Evolutionary conservation across 805 yeast species (phyloP).

Genomic region (Candida ovalis): DNA sequence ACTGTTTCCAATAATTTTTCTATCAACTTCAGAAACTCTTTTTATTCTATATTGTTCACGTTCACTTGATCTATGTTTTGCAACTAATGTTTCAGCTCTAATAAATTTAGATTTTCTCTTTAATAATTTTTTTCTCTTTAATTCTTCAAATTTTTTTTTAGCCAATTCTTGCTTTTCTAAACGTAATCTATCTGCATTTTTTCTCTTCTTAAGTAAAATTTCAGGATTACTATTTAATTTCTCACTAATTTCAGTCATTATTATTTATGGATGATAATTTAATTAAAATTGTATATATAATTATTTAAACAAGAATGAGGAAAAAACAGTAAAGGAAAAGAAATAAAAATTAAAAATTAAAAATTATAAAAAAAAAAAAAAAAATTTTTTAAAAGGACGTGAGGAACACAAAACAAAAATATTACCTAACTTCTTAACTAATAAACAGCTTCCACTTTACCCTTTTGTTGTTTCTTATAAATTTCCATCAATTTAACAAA

Average conservation of each 20-base stretch:
- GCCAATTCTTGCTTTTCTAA: conserved; percentile 69
- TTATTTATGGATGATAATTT: not conserved
- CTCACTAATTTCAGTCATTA: conserved; percentile 27
- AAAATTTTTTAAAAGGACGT: conserved; percentile 1
- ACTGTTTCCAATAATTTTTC: conserved; percentile 27
- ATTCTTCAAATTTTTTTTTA: conserved; percentile 44
- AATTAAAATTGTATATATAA: not conserved
- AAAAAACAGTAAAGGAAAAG: not conserved
- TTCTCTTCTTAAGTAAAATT: conserved; percentile 71
- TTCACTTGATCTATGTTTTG: conserved; percentile 58
- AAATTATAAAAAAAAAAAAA: conserved; percentile 8
- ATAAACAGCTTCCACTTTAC: conserved; percentile 30
- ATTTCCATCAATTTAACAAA: conserved; percentile 17
- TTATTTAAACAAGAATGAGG: not conserved
- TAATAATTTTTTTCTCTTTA: conserved; percentile 39
- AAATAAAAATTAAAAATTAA: not conserved
- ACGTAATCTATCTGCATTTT: conserved; percentile 70
- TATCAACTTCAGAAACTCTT: conserved; percentile 54
- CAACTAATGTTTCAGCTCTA: conserved; percentile 72
- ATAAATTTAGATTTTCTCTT: conserved; percentile 52
- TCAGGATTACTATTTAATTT: conserved; percentile 70
- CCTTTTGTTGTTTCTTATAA: conserved; percentile 20
- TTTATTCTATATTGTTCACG: conserved; percentile 68
- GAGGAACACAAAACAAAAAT: not conserved
- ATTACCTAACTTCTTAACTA: conserved; percentile 6